A percentile compares a stretch with the other conserved stretches of the same genome.
These are phyloP conservation scores for Fusarium sp. DNA, from an alignment of 2,329 filamentous ascomycete genomes.

Conservation along the genomic window DNA sequence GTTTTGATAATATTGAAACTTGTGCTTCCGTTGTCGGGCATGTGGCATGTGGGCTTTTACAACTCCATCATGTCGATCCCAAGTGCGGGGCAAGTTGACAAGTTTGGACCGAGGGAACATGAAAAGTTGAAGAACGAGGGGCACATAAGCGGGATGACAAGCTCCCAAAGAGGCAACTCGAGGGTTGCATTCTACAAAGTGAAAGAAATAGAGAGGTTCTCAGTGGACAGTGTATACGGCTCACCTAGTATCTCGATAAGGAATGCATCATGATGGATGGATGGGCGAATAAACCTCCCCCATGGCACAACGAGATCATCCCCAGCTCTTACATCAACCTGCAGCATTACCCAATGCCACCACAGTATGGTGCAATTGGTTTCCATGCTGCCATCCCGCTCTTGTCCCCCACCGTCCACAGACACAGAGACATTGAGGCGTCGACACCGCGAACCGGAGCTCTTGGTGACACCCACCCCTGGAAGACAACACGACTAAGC, in stretches of 20 bases:
- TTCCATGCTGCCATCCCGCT: slow-evolving; percentile 2
- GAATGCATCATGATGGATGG: neutral
- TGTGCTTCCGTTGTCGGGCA: slow-evolving; percentile 8
- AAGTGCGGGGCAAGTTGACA: slow-evolving; percentile 16
- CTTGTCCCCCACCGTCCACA: neutral
- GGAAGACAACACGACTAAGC: neutral
- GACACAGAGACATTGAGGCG: slow-evolving; percentile 5
- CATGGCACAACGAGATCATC: slow-evolving; percentile 9
- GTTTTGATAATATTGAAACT: neutral
- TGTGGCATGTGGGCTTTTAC: neutral
- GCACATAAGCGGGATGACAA: neutral
- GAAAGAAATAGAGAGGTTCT: neutral
- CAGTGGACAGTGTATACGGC: too few species aligned
- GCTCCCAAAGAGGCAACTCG: neutral
- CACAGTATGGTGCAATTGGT: slow-evolving; percentile 31
- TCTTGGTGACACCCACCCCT: neutral
- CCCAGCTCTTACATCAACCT: neutral
- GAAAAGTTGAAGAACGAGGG: neutral
- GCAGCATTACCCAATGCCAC: slow-evolving; percentile 24
- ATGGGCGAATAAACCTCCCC: slow-evolving; percentile 3
- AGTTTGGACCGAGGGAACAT: neutral
- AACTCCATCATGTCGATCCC: slow-evolving; percentile 5
- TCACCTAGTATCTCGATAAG: neutral
- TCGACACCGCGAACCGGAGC: slow-evolving; percentile 9
- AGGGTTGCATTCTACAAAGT: neutral